These are phyloP conservation scores for Aspergillus niger DNA, from an alignment of 2,329 filamentous ascomycete genomes.

Conservation along the genomic window DNA sequence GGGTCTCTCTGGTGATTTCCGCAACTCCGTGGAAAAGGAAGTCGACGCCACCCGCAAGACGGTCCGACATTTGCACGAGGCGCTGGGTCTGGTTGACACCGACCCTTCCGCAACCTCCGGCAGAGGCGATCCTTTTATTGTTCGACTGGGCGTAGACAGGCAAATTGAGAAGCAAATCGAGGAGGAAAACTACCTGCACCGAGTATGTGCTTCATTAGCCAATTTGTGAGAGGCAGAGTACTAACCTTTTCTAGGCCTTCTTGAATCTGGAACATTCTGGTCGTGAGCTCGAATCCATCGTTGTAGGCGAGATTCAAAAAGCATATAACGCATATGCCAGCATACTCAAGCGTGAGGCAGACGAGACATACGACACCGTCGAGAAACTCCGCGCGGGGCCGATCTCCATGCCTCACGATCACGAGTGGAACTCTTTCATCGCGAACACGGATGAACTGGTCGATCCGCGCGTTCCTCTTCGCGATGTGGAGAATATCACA, in stretches of 20 bases:
- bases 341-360: conserved; percentile 88
- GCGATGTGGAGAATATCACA: conserved; percentile 77
- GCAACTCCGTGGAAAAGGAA: conserved; percentile 94
- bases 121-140: conserved; percentile 88
- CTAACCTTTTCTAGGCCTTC: conserved; percentile 66
- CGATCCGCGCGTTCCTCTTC: conserved; percentile 76
- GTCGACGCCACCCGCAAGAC: conserved; percentile 80
- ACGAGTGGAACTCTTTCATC: conserved; percentile 86
- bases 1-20: conserved; percentile 88
- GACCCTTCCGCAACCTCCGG: conserved; percentile 75
- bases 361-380: conserved; percentile 73
- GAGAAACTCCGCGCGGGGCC: conserved; percentile 82
- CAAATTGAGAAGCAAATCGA: conserved; percentile 91
- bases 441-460: conserved; percentile 81
- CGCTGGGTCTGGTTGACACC: conserved; percentile 74
- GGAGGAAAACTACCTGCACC: conserved; percentile 95
- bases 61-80: conserved; percentile 78
- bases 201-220: conserved; percentile 58
- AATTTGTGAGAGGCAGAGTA: conserved; percentile 14
- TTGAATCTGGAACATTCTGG: conserved; percentile 93
- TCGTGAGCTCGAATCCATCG: conserved; percentile 91
- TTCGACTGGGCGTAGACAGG: conserved; percentile 81
- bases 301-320: conserved; percentile 96
- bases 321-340: conserved; percentile 92
- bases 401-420: conserved; percentile 89